A percentile compares a stretch with the other conserved stretches of the same genome.
These are phyloP conservation scores for Toxicodendron radicans DNA, from an alignment of 345 rosid genomes.

Conservation along the genomic window DNA sequence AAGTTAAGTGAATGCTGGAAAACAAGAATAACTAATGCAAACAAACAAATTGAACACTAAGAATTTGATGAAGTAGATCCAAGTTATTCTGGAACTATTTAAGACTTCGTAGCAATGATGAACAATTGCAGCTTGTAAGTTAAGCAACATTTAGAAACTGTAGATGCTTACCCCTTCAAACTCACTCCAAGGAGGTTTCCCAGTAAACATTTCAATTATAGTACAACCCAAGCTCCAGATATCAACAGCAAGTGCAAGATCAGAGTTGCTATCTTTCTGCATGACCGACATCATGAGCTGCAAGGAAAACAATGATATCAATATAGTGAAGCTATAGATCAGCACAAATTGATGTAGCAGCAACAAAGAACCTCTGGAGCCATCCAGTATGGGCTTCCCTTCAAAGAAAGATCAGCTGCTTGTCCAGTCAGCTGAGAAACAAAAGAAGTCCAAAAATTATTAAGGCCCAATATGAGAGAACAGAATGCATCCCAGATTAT, in stretches of 20 bases:
- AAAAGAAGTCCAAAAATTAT: constrained; percentile 15
- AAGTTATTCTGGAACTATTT: constrained; percentile 7
- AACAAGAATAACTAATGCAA: background rate
- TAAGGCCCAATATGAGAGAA: constrained; percentile 12
- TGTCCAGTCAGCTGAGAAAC: constrained; percentile 79
- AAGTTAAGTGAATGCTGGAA: background rate
- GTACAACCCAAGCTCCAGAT: constrained; percentile 99
- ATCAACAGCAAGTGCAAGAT: constrained; percentile 89
- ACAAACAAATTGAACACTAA: background rate
- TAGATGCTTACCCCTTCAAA: constrained; percentile 81
- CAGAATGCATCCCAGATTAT: background rate
- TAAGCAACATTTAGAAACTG: constrained; percentile 5
- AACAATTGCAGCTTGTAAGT: background rate
- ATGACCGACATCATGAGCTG: constrained; percentile 95
- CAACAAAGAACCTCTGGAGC: constrained; percentile 84
- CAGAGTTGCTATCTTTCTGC: constrained; percentile 74
- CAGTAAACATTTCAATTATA: constrained; percentile 92
- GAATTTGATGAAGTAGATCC: background rate
- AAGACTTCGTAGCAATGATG: background rate
- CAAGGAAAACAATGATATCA: constrained; percentile 24
- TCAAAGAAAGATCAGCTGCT: constrained; percentile 83
- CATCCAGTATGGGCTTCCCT: constrained; percentile 99
- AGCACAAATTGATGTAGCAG: background rate
- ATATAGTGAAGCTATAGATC: constrained; percentile 9
- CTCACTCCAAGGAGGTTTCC: constrained; percentile 98